Evolutionary conservation across 495 filamentous ascomycete species (phyloP), one percentile per base, ranked within the genome.

Genomic region (Letharia lupina): DNA sequence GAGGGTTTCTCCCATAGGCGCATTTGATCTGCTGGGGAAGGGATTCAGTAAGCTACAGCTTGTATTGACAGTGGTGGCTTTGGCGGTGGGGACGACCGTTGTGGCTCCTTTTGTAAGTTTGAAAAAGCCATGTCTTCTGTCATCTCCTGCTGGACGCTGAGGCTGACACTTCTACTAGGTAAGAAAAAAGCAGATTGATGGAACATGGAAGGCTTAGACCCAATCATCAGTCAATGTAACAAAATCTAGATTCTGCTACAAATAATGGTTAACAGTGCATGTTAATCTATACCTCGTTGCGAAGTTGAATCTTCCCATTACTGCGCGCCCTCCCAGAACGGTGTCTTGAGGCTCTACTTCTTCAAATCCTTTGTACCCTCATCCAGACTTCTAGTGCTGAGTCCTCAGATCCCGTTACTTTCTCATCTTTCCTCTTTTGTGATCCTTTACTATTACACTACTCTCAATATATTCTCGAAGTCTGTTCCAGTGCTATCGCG

Each of bases 11-110:
- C 94, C 94, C 1, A 95, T 90, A 72, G 83, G 88, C 64, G 82
- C 88, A 6, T 99, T 98, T 75, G 94, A 99, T 77, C 82, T 96
- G 23, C 79, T 99, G 2, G 93, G 91, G 44, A 95, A 93, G 77
- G 89, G 88, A 7, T 99, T 99, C 74, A 91, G 89, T 65, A 96
- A 95, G 79, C 67, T 93, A 64, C 87, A 92, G 70, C 82, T 99
- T 69, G 75, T 96, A 1, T 78, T 81, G 35, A 99, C 94, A 0
- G 90, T 99, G 54, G 77, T 87, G 42, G 93, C 88, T 50, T 79
- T 97, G 68, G 81, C 80, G 2, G 77, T 84, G 20, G 91, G 90
- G 62, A 91, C 95, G 50, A 72, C 83, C 20, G 80, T 89, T 66
- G 79, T 98, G 71, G 87, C 87, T 60, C 94, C 94, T 35, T 87